Conservation (phyloP, 345 rosid species). For the Adansonia digitata region DNA sequence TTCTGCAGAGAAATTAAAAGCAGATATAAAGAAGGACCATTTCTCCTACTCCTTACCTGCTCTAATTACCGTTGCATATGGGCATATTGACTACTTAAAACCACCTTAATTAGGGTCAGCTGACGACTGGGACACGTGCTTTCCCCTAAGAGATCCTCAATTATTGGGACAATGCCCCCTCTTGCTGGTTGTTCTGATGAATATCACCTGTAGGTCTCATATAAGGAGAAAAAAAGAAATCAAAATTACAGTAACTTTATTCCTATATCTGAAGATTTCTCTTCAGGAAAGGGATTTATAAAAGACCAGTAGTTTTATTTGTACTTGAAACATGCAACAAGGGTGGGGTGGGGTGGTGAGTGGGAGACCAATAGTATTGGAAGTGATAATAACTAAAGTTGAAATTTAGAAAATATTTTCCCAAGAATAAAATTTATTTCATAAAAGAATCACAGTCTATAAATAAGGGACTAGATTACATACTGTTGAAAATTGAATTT, state of each 20-base stretch:
- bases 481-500: too few species aligned
- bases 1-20: slow-evolving; percentile 1
- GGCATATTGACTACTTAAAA: not conserved
- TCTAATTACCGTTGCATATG: slow-evolving; percentile 3
- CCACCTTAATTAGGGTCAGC: not conserved
- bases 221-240: not conserved
- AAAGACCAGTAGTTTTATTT: too few species aligned
- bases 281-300: not conserved
- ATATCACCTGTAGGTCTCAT: not conserved
- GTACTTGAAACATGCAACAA: not conserved
- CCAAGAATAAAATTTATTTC: too few species aligned
- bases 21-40: not conserved
- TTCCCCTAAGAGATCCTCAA: not conserved
- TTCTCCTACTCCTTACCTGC: not conserved
- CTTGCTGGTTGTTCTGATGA: slow-evolving; percentile 1
- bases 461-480: too few species aligned
- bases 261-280: not conserved
- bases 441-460: too few species aligned
- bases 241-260: not conserved
- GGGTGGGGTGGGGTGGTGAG: too few species aligned
- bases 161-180: slow-evolving; percentile 3
- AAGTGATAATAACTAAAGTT: not conserved
- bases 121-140: not conserved
- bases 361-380: not conserved
- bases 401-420: not conserved